Conservation (phyloP, 2,329 filamentous ascomycete genomes). For the Escovopsis sp. region DNA sequence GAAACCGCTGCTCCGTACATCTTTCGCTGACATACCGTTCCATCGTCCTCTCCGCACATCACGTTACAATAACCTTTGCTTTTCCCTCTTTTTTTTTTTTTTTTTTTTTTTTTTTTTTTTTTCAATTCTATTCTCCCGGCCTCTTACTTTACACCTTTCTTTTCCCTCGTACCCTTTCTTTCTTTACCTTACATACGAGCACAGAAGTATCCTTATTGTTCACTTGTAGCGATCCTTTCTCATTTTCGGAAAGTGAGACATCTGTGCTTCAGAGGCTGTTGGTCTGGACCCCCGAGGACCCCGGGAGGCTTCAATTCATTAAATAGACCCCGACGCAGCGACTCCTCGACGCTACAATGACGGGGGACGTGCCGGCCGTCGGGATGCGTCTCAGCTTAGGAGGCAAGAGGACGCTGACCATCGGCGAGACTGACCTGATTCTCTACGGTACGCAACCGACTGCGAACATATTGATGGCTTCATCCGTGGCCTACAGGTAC, state of each 20-base stretch:
- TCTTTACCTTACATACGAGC: neutral
- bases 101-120: neutral
- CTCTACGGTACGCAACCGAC: constrained; percentile 20
- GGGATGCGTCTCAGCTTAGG: constrained; percentile 17
- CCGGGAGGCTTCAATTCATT: too few relatives aligned
- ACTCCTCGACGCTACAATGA: constrained; percentile 5
- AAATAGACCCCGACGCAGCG: too few relatives aligned
- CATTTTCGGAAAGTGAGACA: constrained; percentile 1
- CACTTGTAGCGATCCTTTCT: neutral
- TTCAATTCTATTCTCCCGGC: neutral
- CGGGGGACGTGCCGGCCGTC: constrained; percentile 9
- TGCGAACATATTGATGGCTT: neutral
- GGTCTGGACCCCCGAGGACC: too few relatives aligned
- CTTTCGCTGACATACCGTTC: too few relatives aligned
- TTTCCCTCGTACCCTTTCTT: neutral
- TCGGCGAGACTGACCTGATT: constrained; percentile 17
- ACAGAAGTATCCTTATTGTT: too few relatives aligned
- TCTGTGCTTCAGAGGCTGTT: neutral
- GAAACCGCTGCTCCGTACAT: too few relatives aligned
- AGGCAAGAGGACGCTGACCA: constrained; percentile 18
- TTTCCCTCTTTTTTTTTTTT: neutral
- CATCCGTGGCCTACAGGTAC: neutral
- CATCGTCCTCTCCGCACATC: too few relatives aligned
- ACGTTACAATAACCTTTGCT: neutral
- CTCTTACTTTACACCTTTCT: neutral